Percentiles rank a stretch among this genome's conserved stretches.
phyloP scores from a whole-genome alignment of 495 filamentous ascomycete species.

The Lasiosphaeria hispida region DNA sequence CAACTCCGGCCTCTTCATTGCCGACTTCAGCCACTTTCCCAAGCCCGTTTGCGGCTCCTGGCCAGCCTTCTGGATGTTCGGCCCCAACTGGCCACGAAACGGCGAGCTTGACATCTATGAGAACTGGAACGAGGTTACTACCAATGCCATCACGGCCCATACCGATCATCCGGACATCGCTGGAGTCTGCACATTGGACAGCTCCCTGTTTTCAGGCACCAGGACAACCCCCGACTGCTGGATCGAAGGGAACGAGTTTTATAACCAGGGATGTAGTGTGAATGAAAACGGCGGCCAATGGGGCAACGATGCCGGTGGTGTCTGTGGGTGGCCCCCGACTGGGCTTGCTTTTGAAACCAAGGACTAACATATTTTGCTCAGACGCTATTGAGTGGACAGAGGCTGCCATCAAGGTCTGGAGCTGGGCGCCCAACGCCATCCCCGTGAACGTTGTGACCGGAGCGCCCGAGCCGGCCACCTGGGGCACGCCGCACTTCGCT shows the following conservation, averaged over 20 bases:
- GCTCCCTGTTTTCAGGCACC: constrained; percentile 44
- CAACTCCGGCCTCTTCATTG: constrained; percentile 66
- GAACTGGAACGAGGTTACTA: constrained; percentile 63
- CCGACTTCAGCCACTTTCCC: constrained; percentile 73
- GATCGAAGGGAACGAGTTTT: constrained; percentile 27
- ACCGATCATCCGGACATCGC: constrained; percentile 59
- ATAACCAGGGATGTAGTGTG: constrained; percentile 33
- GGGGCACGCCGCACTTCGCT: constrained; percentile 64
- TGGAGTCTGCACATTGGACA: constrained; percentile 54
- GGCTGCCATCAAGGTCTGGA: constrained; percentile 67
- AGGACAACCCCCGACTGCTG: constrained; percentile 57
- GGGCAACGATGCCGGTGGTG: constrained; percentile 65
- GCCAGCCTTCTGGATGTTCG: constrained; percentile 68
- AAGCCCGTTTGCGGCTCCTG: constrained; percentile 58
- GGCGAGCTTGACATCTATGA: constrained; percentile 93
- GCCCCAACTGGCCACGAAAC: constrained; percentile 68
- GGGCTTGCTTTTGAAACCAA: too few species aligned
- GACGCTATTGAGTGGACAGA: constrained; percentile 71
- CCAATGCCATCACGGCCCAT: constrained; percentile 72
- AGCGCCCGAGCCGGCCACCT: constrained; percentile 59
- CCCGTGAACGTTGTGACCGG: constrained; percentile 47
- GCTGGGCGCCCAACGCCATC: constrained; percentile 58
- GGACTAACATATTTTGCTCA: neutral
- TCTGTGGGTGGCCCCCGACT: constrained; percentile 35
- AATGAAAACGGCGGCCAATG: constrained; percentile 51